These are phyloP conservation scores for Heliamphora exappendiculata DNA, from an alignment of 148 eudicot genomes.

Conservation along the genomic window DNA sequence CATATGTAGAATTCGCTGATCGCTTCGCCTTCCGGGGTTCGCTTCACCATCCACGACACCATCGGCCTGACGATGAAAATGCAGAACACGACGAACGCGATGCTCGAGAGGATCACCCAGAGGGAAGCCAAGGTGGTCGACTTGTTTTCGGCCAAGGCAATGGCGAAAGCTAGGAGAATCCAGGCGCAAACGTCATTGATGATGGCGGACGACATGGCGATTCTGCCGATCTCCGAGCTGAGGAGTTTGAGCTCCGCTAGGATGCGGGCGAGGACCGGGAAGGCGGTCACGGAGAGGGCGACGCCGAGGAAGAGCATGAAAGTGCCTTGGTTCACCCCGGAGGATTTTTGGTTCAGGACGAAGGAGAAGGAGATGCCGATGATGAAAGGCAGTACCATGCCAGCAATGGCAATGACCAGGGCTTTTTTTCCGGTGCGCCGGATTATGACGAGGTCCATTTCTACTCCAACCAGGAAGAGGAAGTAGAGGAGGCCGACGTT, in stretches of 20 bases:
- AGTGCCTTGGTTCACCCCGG: slow-evolving; percentile 25
- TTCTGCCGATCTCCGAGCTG: slow-evolving; percentile 52
- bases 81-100: slow-evolving; percentile 32
- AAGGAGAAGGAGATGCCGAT: slow-evolving; percentile 42
- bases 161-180: slow-evolving; percentile 61
- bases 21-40: slow-evolving; percentile 62
- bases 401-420: slow-evolving; percentile 48
- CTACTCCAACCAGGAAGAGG: slow-evolving; percentile 65
- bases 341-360: slow-evolving; percentile 13
- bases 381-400: slow-evolving; percentile 54
- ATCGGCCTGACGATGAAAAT: slow-evolving; percentile 40
- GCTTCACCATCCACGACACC: slow-evolving; percentile 43
- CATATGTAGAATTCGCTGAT: slow-evolving; percentile 55
- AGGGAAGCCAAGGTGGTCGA: slow-evolving; percentile 34
- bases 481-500: slow-evolving; percentile 66
- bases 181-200: slow-evolving; percentile 67
- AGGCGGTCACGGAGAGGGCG: slow-evolving; percentile 61
- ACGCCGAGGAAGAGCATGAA: slow-evolving; percentile 57
- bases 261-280: slow-evolving; percentile 67
- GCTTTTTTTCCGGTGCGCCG: slow-evolving; percentile 47
- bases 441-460: slow-evolving; percentile 50
- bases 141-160: slow-evolving; percentile 45
- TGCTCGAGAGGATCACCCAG: slow-evolving; percentile 48
- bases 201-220: slow-evolving; percentile 69
- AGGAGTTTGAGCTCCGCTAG: slow-evolving; percentile 71